Evolutionary conservation across 208 protist genomes (phyloP), one percentile per base, ranked within the genome.

Genomic region (Trypanosoma boissoni): DNA sequence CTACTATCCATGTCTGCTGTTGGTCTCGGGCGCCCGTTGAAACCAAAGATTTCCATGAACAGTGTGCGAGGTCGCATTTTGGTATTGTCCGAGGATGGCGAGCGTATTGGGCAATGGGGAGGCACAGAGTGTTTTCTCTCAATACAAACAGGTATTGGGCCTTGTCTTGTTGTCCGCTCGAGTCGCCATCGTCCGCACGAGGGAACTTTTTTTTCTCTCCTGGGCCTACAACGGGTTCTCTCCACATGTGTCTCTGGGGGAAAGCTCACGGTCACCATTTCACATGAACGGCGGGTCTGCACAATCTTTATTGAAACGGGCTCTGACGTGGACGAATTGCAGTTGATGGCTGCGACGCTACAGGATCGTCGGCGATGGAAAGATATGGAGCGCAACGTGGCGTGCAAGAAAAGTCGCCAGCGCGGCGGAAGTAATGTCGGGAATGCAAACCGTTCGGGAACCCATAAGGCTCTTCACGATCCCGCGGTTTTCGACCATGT

Each of bases 41-140:
- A 80, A 48, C 76, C 75, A 0, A 92, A 92, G 64, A 59, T 82
- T 50, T 86, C 81, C 21, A 31, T 77, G 29, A 77, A 67, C 24
- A 59, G 71, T 1, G 87, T 94, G 9, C 75, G 67, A 18, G 87
- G 87, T 32, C 72, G 58, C 8, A 84, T 94, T 32, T 41, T 74
- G 16, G 80, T 89, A 18, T 65, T 59, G 37, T 58, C 65, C 8
- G 80, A 81, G 18, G 72, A 86, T 18, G 87, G 83, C 20, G 82
- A 78, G 65, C 74, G 80, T 8, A 72, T 94, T 31, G 83, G 83
- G 3, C 76, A 79, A 56, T 94, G 83, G 81, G 87, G 87, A 28
- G 87, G 87, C 26, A 91, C 87, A 1, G 83, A 91, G 54, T 94
- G 87, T 69, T 94, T 88, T 64, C 82, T 94, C 46, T 89, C 80